phyloP scores from a whole-genome alignment of 169 alveolate genomes.

The Ichthyophthirius multifiliis region DNA sequence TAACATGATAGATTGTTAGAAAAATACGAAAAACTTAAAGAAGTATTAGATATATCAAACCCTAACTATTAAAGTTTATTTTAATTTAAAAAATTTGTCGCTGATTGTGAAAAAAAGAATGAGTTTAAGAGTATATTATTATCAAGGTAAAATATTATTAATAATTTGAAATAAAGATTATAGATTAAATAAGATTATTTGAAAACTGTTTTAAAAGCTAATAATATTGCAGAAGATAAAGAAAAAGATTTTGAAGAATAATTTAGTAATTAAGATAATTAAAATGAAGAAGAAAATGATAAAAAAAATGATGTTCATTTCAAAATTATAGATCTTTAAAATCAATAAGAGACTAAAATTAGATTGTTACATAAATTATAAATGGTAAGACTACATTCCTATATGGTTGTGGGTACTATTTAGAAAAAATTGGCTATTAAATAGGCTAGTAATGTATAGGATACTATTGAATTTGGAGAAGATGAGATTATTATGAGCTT shows the following conservation, averaged over 20 bases:
- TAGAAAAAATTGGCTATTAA: not conserved
- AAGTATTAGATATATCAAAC: not conserved
- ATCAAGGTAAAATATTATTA: not conserved
- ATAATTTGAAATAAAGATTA: not conserved
- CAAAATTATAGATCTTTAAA: not conserved
- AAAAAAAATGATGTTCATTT: not conserved
- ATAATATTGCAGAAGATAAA: conserved; percentile 7
- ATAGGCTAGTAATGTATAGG: not conserved
- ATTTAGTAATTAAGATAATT: not conserved
- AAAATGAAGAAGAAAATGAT: not conserved
- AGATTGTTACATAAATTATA: not conserved
- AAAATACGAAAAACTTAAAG: not conserved
- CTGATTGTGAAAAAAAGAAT: conserved; percentile 2
- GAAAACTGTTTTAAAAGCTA: conserved; percentile 25
- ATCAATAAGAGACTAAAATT: not conserved
- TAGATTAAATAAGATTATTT: not conserved
- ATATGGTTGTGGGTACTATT: not conserved
- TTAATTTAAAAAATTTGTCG: not conserved
- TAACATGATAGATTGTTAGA: not conserved
- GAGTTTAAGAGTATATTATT: not conserved
- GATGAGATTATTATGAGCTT: conserved; percentile 1
- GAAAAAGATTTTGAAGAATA: not conserved
- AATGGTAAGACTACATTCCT: not conserved
- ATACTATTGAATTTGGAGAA: not conserved
- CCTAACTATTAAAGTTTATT: not conserved